Base-by-base conservation (phyloP, 495 filamentous ascomycete genomes). In the Podospora pseudoanserina region DNA sequence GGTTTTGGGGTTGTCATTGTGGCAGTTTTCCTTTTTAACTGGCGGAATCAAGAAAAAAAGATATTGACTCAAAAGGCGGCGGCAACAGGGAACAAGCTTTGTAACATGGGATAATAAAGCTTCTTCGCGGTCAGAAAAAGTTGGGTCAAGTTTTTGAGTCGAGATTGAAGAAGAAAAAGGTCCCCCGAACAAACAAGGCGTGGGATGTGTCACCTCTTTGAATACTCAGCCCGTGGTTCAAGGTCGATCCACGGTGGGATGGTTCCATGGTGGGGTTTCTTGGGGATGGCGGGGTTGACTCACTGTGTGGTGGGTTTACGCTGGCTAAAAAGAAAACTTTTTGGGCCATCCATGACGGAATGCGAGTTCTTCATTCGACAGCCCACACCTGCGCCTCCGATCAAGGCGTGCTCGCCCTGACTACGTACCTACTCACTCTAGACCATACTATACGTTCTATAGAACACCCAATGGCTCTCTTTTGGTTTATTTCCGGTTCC, bases 1-100 rank as follows among this genome's bases (percentile, higher is more conserved):
- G 83, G 78, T 75, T 74, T 73, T 64, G 82, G 74, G 39, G 75
- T 68, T 23, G 82, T 73, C 81, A 83, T 82, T 56, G 59, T 78
- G 60, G 67, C 23, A 23, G 23, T 2, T 23, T 23, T 23, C 23
- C 23, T 23, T 23, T 58, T 28, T 44, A 30, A 23, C 57, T 34
- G 44, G 57, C 19, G 6, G 19, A 59, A 59, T 23, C 23, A 59
- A 59, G 1, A 30, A 60, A 60, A 23, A 60, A 60, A n/a, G 23
- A 13, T 32, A 32, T 32, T 7, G 30, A 32, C 30, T 32, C 4
- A 28, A 28, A 20, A 58, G 56, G n/a, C 5, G 60, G 66, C 66
- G 28, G 30, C 30, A 66, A 16, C 5, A 16, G 9, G 13, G 39
- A 16, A 13, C 39, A 49, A 18, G 39, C 39, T 49, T 49, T 49